Conservation (phyloP, 2,329 filamentous ascomycete genomes). For the Cladosporium sp. region DNA sequence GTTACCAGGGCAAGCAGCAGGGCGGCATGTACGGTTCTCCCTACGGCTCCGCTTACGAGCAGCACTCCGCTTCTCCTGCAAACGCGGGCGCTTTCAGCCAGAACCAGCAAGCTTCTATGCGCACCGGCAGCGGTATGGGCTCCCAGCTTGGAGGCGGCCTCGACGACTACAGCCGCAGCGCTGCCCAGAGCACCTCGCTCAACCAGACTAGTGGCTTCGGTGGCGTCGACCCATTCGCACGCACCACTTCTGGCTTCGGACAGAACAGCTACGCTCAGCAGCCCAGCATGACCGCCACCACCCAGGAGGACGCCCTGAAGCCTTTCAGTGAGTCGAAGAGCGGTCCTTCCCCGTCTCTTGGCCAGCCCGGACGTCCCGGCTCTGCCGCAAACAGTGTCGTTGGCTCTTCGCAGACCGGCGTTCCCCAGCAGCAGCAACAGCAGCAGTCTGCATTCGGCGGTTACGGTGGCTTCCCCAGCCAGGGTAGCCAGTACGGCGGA, state of each 20-base stretch:
- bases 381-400: constrained; percentile 63
- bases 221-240: constrained; percentile 61
- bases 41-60: constrained; percentile 62
- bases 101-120: constrained; percentile 43
- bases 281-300: constrained; percentile 27
- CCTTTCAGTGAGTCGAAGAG: constrained; percentile 56
- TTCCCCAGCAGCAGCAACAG: constrained; percentile 46
- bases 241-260: constrained; percentile 59
- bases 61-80: constrained; percentile 65
- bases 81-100: constrained; percentile 57
- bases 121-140: constrained; percentile 47
- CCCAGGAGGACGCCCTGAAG: constrained; percentile 58
- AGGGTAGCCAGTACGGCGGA: constrained; percentile 54
- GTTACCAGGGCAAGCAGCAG: constrained; percentile 42
- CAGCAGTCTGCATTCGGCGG: constrained; percentile 61
- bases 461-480: constrained; percentile 54
- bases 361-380: constrained; percentile 64
- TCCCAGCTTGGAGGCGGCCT: constrained; percentile 49
- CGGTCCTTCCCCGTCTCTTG: constrained; percentile 61
- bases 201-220: constrained; percentile 55
- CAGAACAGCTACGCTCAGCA: constrained; percentile 54
- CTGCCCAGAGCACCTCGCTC: constrained; percentile 58
- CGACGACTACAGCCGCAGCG: constrained; percentile 58
- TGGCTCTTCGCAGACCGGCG: constrained; percentile 46
- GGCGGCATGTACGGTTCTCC: constrained; percentile 63